A percentile compares a stretch with the other conserved stretches of the same genome.
phyloP scores from a whole-genome alignment of 257 asterid species.

The Jaltomata sinuosa region DNA sequence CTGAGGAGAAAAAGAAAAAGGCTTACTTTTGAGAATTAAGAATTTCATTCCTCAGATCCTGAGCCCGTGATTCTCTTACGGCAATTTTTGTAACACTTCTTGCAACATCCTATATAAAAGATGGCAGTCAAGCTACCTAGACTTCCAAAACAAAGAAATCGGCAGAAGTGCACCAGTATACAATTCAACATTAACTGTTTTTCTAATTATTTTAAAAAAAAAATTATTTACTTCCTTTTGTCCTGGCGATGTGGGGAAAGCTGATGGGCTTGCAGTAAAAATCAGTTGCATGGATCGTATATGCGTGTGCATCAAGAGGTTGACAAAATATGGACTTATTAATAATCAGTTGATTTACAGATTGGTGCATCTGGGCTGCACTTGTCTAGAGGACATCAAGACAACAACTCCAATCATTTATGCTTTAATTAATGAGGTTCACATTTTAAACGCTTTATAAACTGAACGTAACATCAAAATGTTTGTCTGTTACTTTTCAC shows the following conservation, averaged over 20 bases:
- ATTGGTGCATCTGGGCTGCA: neutral
- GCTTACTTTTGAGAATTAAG: constrained; percentile 92
- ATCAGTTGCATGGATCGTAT: neutral
- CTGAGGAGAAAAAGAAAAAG: constrained; percentile 4
- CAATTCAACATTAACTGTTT: neutral
- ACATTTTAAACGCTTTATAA: neutral
- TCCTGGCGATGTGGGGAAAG: neutral
- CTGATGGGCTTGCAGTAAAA: neutral
- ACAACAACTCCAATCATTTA: neutral
- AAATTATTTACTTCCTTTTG: neutral
- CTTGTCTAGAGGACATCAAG: neutral
- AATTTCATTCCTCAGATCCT: constrained; percentile 87
- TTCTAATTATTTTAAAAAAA: neutral
- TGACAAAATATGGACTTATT: neutral
- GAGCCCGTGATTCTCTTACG: constrained; percentile 79
- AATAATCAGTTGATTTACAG: neutral
- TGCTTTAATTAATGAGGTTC: neutral
- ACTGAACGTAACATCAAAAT: neutral
- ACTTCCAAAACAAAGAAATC: neutral
- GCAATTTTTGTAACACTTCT: constrained; percentile 83
- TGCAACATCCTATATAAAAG: constrained; percentile 65
- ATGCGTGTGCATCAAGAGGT: neutral
- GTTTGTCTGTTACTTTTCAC: neutral
- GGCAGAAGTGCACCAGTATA: neutral
- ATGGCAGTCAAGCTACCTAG: neutral